Conservation (phyloP, 306 rosid species). For the Castanea mollissima region DNA sequence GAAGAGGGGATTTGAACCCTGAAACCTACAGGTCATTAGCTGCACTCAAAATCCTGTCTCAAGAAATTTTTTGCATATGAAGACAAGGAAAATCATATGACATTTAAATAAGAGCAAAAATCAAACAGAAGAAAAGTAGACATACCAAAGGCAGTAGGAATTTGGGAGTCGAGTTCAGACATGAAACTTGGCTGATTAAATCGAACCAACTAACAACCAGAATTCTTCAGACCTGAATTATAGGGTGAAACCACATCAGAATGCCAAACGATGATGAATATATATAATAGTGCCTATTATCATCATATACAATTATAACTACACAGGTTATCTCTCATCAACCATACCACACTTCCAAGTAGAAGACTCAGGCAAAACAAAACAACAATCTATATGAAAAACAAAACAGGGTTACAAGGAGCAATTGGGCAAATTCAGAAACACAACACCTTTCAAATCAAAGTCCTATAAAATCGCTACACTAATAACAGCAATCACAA, state of each 20-base stretch:
- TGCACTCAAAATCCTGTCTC: too few relatives aligned
- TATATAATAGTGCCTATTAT: not conserved
- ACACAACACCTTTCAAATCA: not conserved
- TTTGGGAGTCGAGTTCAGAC: slow-evolving; percentile 75
- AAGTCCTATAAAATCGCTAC: not conserved
- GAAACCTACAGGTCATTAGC: too few relatives aligned
- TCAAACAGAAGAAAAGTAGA: slow-evolving; percentile 1
- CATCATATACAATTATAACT: not conserved
- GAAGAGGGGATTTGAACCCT: too few relatives aligned
- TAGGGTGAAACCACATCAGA: not conserved
- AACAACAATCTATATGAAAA: not conserved
- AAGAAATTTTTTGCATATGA: too few relatives aligned
- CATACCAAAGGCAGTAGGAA: slow-evolving; percentile 76
- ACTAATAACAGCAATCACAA: not conserved
- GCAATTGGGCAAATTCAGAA: not conserved
- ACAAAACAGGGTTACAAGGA: not conserved
- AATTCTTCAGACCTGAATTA: slow-evolving; percentile 45
- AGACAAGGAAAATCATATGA: too few relatives aligned
- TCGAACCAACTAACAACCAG: slow-evolving; percentile 36
- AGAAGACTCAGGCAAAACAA: not conserved
- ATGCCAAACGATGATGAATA: not conserved
- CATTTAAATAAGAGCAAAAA: too few relatives aligned
- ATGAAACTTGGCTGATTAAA: slow-evolving; percentile 53
- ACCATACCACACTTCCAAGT: not conserved
- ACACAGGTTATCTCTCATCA: not conserved